Evolutionary conservation across 768 basidiomycete species (phyloP).

Genomic region (Russula sp.): DNA sequence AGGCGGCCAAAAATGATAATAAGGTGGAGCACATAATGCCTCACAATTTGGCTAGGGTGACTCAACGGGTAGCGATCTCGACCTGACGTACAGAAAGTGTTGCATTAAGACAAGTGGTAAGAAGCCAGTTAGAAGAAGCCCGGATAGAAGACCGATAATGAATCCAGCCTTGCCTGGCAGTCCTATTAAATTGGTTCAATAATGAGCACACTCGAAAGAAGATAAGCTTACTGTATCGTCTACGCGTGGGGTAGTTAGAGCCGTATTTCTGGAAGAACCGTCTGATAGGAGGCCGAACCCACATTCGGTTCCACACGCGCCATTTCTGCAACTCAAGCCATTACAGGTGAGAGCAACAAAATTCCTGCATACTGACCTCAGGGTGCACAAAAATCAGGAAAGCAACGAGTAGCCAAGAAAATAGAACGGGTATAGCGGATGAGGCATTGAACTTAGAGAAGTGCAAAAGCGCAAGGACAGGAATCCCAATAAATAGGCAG

Average conservation of each 20-base stretch:
- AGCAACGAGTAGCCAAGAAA: background rate
- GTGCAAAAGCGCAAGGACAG: background rate
- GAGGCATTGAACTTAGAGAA: background rate
- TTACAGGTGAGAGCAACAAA: background rate
- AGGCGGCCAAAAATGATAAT: background rate
- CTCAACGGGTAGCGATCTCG: background rate
- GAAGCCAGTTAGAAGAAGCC: background rate
- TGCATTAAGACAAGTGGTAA: background rate
- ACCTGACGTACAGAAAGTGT: background rate
- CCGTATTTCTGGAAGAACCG: background rate
- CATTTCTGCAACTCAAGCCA: background rate
- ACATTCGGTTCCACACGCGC: background rate
- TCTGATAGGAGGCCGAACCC: conserved; percentile 5
- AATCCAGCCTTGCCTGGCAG: background rate
- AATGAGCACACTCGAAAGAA: background rate
- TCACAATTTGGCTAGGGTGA: background rate
- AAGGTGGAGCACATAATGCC: no score
- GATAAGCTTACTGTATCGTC: conserved; percentile 5
- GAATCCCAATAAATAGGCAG: background rate
- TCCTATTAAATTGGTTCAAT: background rate
- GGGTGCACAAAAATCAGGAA: background rate
- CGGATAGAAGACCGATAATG: background rate
- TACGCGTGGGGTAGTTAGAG: background rate
- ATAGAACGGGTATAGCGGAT: background rate
- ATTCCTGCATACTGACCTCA: background rate